Evolutionary conservation across 2,329 filamentous ascomycete genomes (phyloP), one percentile per base, ranked within the genome.

Genomic region (Cordyceps tenuipes): DNA sequence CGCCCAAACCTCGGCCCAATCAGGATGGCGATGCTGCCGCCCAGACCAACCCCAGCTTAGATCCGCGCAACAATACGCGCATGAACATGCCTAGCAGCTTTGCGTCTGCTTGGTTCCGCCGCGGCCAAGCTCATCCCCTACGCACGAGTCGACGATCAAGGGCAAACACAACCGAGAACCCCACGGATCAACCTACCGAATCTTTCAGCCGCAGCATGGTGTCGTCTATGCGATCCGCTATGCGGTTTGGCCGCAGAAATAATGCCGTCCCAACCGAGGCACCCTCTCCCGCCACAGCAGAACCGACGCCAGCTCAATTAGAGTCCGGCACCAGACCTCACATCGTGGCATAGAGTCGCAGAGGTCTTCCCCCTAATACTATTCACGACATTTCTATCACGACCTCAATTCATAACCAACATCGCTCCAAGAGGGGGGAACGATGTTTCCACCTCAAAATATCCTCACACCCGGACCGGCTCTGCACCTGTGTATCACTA

Each of bases 1-100:
- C 91, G 3, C 93, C 94, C 0, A 97, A 97, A 75, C 90, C 91
- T 55, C 88, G 91, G 17, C 79, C 89, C 3, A 70, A 72, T 10
- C 72, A 76, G 12, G 72, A 76, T 15, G 77, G 78, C 39, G 73
- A 75, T 26, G 74, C 73, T 41, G 63, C 69, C 13, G 70, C 71
- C 23, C 56, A 58, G 31, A 26, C 61, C 23, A 66, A 66, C 50
- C 31, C 60, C 13, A 68, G 63, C 43, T 67, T 73, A 29, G 71
- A 72, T 47, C 64, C 74, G 43, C 73, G 75, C 39, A 73, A 70
- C 54, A 76, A 76, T 53, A 71, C 72, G 2, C 77, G 79, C 15
- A 73, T 80, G 63, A 81, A 81, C 61, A 73, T 82, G 64, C 80
- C 80, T 34, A 62, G 67, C n/a, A 64, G 66, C 69, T 61, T 78